A percentile compares a stretch with the other conserved stretches of the same genome.
Conservation (phyloP, 768 basidiomycete species). For the Mycena olivaceomarginata region DNA sequence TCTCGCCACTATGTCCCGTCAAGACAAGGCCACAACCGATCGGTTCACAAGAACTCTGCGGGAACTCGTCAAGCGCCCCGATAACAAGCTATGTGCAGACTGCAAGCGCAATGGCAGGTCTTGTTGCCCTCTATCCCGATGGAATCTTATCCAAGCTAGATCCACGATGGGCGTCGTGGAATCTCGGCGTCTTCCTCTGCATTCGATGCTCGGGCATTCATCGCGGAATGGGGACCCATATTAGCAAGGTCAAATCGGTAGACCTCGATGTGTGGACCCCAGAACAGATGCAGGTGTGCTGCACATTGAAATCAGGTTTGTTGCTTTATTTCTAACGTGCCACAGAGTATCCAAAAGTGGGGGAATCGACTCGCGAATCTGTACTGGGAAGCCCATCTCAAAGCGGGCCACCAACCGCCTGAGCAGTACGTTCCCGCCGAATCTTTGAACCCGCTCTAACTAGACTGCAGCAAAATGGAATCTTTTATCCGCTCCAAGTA, state of each 20-base stretch:
- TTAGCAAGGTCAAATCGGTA: conserved; percentile 97
- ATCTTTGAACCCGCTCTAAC: not conserved
- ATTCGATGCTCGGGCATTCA: conserved; percentile 99
- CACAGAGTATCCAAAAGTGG: conserved; percentile 86
- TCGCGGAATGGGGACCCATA: conserved; percentile 98
- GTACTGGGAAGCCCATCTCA: conserved; percentile 98
- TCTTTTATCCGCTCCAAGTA: conserved; percentile 98
- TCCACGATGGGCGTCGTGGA: conserved; percentile 99
- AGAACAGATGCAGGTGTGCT: conserved; percentile 92
- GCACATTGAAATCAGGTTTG: conserved; percentile 1
- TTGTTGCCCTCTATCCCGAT: conserved; percentile 20
- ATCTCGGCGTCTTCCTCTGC: conserved; percentile 95
- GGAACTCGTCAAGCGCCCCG: conserved; percentile 91
- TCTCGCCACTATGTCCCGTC: conserved; percentile 62
- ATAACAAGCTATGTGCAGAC: conserved; percentile 97
- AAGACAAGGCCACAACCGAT: conserved; percentile 93
- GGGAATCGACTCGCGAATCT: conserved; percentile 94
- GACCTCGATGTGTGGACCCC: conserved; percentile 99
- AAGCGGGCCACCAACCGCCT: conserved; percentile 91
- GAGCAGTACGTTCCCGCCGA: conserved; percentile 84
- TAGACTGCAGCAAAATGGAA: conserved; percentile 91
- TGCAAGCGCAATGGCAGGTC: conserved; percentile 95
- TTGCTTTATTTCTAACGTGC: not conserved
- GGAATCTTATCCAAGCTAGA: conserved; percentile 67
- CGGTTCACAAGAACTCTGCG: conserved; percentile 85